Conservation (phyloP, 2,329 filamentous ascomycete genomes). For the Pseudogymnoascus verrucosus region DNA sequence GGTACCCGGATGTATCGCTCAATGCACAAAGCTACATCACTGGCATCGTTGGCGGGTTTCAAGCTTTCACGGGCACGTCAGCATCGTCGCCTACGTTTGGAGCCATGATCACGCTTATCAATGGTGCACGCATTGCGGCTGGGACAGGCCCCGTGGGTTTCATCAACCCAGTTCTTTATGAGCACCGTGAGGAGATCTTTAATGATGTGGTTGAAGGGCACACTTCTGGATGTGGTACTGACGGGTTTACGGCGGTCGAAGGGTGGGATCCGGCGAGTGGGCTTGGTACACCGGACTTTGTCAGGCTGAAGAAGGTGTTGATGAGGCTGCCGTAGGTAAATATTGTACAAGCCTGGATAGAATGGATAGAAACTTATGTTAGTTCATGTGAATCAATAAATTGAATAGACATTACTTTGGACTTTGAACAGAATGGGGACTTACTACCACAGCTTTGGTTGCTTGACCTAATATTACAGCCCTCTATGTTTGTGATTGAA, state of each 20-base stretch:
- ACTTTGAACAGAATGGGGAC: not conserved
- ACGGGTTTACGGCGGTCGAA: constrained; percentile 24
- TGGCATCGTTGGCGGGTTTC: constrained; percentile 17
- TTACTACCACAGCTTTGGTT: not conserved
- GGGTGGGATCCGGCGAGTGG: constrained; percentile 31
- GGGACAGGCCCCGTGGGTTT: constrained; percentile 32
- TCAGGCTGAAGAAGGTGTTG: constrained; percentile 21
- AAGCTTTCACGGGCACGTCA: constrained; percentile 20
- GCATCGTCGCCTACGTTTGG: constrained; percentile 47
- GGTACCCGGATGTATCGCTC: constrained; percentile 24
- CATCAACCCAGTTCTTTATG: constrained; percentile 29
- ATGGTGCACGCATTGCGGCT: constrained; percentile 30
- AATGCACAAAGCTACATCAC: constrained; percentile 22
- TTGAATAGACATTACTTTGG: not conserved
- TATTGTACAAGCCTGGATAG: not conserved
- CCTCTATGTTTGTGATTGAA: not conserved
- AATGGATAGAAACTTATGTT: no score
- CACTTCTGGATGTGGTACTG: constrained; percentile 27
- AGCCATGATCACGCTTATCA: constrained; percentile 40
- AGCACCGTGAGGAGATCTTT: constrained; percentile 21
- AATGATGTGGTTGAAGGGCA: constrained; percentile 28
- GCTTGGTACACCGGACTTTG: constrained; percentile 26
- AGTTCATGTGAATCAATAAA: no score
- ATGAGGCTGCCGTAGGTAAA: constrained; percentile 20
- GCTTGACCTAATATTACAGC: not conserved